phyloP scores from a whole-genome alignment of 768 basidiomycete genomes.

The Lentinula detonsa region DNA sequence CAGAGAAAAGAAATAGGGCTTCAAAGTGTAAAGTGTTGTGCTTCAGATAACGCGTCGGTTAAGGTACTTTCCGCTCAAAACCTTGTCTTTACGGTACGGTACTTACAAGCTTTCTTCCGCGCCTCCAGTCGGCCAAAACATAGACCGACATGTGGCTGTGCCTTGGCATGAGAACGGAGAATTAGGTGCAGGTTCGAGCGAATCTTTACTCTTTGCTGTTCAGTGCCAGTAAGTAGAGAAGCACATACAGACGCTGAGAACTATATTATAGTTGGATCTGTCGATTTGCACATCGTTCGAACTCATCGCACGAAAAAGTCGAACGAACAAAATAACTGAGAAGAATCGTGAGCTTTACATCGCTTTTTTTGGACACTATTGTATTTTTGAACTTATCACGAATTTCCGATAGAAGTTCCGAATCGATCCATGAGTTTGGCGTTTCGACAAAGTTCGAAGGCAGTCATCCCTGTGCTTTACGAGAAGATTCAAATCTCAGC shows the following conservation, averaged over 20 bases:
- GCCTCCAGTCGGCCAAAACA: neutral
- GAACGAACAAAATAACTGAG: neutral
- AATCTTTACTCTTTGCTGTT: neutral
- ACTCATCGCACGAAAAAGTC: neutral
- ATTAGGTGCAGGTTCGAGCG: neutral
- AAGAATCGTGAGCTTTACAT: neutral
- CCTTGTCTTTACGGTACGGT: neutral
- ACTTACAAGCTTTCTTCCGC: neutral
- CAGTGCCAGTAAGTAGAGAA: neutral
- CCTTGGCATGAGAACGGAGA: neutral
- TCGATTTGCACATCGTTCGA: neutral
- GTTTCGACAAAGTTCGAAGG: neutral
- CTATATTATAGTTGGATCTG: neutral
- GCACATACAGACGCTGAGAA: neutral
- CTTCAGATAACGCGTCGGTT: neutral
- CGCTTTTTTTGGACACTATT: neutral
- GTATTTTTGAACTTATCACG: neutral
- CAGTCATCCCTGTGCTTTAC: slow-evolving; percentile 5
- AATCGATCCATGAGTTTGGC: neutral
- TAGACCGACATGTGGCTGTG: neutral
- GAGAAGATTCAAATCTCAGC: neutral
- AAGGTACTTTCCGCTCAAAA: neutral
- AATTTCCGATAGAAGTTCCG: slow-evolving; percentile 5
- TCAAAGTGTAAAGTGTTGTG: neutral
- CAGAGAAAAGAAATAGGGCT: neutral